Base-by-base conservation (phyloP, 2,329 filamentous ascomycete genomes). In the Chaetomiaceae sp. region DNA sequence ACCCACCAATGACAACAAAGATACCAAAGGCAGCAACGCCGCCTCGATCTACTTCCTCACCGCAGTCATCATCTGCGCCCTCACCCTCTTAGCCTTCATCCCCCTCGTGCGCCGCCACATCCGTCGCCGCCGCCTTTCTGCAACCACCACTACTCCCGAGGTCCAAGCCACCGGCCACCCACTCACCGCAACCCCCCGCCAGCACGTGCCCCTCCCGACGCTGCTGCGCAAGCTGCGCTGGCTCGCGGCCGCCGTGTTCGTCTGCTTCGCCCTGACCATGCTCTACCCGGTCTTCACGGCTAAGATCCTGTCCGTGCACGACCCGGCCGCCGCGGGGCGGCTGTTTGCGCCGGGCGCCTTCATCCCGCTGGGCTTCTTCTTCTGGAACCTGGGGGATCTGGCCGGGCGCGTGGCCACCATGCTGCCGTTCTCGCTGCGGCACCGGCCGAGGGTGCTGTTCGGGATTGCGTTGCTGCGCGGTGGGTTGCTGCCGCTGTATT, bases 41-140 rank as follows among this genome's bases (percentile, higher is more conserved):
- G 93, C 91, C 1, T 90, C 95, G 58, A 75, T 84, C 46, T 97
- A 95, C 70, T 98, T 98, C 66, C 70, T 94, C 46, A 91, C 90
- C 0, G 91, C 93, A 0, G 88, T 90, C 0, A 68, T 70, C 29
- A 80, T 98, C 48, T 94, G 87, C 3, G 65, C 80, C 11, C 51
- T 77, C 7, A 81, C 89, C 0, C 68, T 96, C 2, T 54, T 84
- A 6, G 83, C 86, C 9, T 91, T 96, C 63, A 62, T 86, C 36
- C 83, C 86, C 41, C 78, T 97, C 9, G 70, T 86, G 11, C 75
- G 75, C 5, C 76, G 80, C 1, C 75, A 83, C 61, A 71, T 73
- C 58, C 70, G 63, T 50, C 71, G 80, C 38, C 56, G 77, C 19
- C 74, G 76, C 59, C 64, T 60, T 30, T 5, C 14, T 12, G 9